Evolutionary conservation across 192 early-diverging fungal species (phyloP).

Genomic region (Geranomyces michiganensis): DNA sequence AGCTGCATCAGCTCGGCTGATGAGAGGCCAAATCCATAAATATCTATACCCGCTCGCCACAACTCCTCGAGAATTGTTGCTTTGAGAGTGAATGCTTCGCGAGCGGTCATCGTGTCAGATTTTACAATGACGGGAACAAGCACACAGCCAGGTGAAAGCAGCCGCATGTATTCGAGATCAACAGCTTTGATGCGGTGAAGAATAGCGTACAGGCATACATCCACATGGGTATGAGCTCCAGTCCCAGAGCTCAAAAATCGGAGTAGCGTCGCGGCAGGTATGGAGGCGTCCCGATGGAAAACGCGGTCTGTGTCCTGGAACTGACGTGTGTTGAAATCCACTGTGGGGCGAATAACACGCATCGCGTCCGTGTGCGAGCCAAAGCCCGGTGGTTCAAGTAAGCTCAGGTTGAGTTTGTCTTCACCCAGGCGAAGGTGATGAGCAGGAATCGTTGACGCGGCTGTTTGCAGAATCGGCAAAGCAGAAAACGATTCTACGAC

Average conservation of each 20-base stretch:
- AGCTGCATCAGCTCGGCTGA: constrained; percentile 50
- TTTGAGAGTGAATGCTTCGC: constrained; percentile 60
- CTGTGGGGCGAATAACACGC: constrained; percentile 42
- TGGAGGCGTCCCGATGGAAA: constrained; percentile 28
- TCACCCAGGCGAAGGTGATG: constrained; percentile 29
- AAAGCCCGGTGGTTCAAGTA: constrained; percentile 52
- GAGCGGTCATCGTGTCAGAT: constrained; percentile 57
- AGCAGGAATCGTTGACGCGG: constrained; percentile 40
- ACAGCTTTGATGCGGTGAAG: constrained; percentile 37
- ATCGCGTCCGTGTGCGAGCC: constrained; percentile 46
- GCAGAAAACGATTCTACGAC: constrained; percentile 8
- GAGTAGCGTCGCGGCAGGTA: constrained; percentile 13
- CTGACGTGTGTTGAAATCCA: constrained; percentile 43
- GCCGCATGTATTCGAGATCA: constrained; percentile 38
- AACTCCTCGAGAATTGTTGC: constrained; percentile 53
- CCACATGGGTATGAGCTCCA: constrained; percentile 49
- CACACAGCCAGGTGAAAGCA: constrained; percentile 59
- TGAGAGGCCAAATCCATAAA: constrained; percentile 61
- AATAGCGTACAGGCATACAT: constrained; percentile 48
- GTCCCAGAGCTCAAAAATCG: constrained; percentile 35
- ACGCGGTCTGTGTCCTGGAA: constrained; percentile 39
- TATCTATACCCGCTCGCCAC: constrained; percentile 50
- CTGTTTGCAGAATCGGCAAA: constrained; percentile 16
- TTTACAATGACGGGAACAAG: constrained; percentile 73
- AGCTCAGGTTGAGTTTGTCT: constrained; percentile 40